phyloP scores from a whole-genome alignment of 495 filamentous ascomycete genomes.

The Letharia lupina region DNA sequence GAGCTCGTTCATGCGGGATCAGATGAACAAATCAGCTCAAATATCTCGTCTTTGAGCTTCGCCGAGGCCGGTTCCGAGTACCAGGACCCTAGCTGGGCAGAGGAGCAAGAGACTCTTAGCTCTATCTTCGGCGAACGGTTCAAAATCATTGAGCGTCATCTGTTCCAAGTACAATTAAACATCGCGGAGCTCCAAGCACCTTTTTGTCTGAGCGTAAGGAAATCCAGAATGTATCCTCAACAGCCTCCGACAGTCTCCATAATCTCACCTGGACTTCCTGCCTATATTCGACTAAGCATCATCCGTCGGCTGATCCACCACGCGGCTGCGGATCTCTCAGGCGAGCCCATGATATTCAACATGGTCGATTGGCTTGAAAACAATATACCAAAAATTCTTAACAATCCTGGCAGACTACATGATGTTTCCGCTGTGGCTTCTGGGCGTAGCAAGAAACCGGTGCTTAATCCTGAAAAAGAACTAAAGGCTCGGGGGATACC shows the following conservation, averaged over 20 bases:
- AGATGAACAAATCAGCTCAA: neutral
- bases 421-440: conserved; percentile 66
- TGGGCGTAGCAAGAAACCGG: conserved; percentile 2
- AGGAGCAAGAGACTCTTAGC: conserved; percentile 71
- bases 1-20: conserved; percentile 44
- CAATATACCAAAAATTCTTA: conserved; percentile 64
- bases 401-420: conserved; percentile 69
- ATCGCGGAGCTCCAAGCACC: conserved; percentile 30
- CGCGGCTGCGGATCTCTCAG: conserved; percentile 57
- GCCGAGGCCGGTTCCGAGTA: conserved; percentile 24
- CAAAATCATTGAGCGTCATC: conserved; percentile 42
- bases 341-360: conserved; percentile 82
- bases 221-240: conserved; percentile 59
- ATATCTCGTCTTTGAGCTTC: conserved; percentile 21
- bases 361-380: conserved; percentile 84
- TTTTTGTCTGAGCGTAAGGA: conserved; percentile 43
- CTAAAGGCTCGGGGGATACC: conserved; percentile 23
- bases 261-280: conserved; percentile 57
- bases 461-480: conserved; percentile 21
- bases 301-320: conserved; percentile 67
- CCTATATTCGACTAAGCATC: conserved; percentile 85
- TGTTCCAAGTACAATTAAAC: conserved; percentile 57
- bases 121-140: conserved; percentile 71
- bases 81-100: conserved; percentile 56
- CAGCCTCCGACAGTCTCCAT: conserved; percentile 66